Evolutionary conservation across 2,329 filamentous ascomycete species (phyloP).

Genomic region (Ambrosiella beaveri): DNA sequence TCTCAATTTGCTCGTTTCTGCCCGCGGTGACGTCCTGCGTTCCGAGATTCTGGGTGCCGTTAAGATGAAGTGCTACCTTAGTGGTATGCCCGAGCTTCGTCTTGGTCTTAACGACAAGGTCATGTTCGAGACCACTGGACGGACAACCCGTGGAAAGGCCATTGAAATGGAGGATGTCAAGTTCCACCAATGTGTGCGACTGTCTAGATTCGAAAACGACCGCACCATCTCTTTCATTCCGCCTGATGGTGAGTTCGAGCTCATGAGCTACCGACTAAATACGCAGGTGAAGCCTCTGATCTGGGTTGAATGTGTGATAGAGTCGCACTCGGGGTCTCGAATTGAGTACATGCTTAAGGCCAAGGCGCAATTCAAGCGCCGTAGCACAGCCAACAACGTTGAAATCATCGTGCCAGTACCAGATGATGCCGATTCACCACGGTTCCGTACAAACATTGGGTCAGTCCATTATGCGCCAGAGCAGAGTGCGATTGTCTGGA

Average conservation of each 20-base stretch:
- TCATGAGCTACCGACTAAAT: slow-evolving; percentile 98
- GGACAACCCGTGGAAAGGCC: slow-evolving; percentile 84
- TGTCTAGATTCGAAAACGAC: slow-evolving; percentile 96
- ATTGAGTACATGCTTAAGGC: slow-evolving; percentile 99
- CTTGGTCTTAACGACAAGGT: slow-evolving; percentile 95
- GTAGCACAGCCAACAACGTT: slow-evolving; percentile 95
- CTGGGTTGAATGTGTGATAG: slow-evolving; percentile 96
- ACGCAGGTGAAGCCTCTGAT: slow-evolving; percentile 97
- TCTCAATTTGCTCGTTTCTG: slow-evolving; percentile 83
- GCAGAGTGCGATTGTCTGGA: slow-evolving; percentile 96
- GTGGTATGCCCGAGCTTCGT: slow-evolving; percentile 91
- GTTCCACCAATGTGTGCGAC: slow-evolving; percentile 92
- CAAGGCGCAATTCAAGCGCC: slow-evolving; percentile 91
- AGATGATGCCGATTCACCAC: slow-evolving; percentile 87
- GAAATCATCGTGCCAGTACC: slow-evolving; percentile 95
- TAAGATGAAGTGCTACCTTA: slow-evolving; percentile 99
- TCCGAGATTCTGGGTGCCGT: slow-evolving; percentile 93
- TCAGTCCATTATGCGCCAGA: slow-evolving; percentile 95
- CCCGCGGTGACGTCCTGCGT: slow-evolving; percentile 84
- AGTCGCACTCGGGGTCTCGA: slow-evolving; percentile 83
- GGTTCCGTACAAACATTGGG: slow-evolving; percentile 94
- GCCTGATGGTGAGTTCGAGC: slow-evolving; percentile 93
- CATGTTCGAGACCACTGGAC: slow-evolving; percentile 97
- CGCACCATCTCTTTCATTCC: slow-evolving; percentile 97
- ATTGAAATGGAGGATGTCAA: slow-evolving; percentile 99